Evolutionary conservation across 1,284 basidiomycete genomes (phyloP).

Genomic region (Heterobasidion irregulare): DNA sequence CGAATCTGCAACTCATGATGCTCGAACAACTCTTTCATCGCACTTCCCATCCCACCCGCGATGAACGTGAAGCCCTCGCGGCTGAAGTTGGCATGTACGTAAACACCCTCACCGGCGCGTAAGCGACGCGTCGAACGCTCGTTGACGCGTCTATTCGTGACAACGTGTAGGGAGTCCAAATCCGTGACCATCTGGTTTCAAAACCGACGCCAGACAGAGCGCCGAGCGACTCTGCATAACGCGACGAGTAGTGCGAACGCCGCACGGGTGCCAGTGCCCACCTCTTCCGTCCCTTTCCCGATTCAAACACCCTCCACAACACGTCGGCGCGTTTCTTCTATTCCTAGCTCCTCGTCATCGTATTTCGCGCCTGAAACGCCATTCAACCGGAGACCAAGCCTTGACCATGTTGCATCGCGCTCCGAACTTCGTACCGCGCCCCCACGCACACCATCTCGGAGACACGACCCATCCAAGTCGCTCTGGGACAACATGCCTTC

Average conservation of each 20-base stretch:
- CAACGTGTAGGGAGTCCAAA: slow-evolving; percentile 51
- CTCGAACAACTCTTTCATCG: slow-evolving; percentile 66
- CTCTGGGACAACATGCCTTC: slow-evolving; percentile 68
- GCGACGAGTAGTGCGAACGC: slow-evolving; percentile 15
- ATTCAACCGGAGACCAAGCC: slow-evolving; percentile 27
- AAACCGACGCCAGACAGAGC: slow-evolving; percentile 72
- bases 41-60: slow-evolving; percentile 62
- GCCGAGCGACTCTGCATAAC: slow-evolving; percentile 46
- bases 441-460: slow-evolving; percentile 10
- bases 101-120: background rate
- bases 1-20: slow-evolving; percentile 56
- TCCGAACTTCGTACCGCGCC: slow-evolving; percentile 13
- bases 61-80: slow-evolving; percentile 59
- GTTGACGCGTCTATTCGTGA: background rate
- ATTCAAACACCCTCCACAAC: slow-evolving; percentile 7
- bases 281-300: slow-evolving; percentile 20
- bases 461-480: slow-evolving; percentile 15
- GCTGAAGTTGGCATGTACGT: slow-evolving; percentile 54
- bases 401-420: slow-evolving; percentile 43
- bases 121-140: too few relatives aligned
- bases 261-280: slow-evolving; percentile 15
- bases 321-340: slow-evolving; percentile 15
- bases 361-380: slow-evolving; percentile 11
- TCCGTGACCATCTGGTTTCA: slow-evolving; percentile 80
- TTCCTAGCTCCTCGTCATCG: slow-evolving; percentile 17